Evolutionary conservation across 78 protist species (phyloP), one percentile per base, ranked within the genome.

Genomic region (Goniomonas avonlea): DNA sequence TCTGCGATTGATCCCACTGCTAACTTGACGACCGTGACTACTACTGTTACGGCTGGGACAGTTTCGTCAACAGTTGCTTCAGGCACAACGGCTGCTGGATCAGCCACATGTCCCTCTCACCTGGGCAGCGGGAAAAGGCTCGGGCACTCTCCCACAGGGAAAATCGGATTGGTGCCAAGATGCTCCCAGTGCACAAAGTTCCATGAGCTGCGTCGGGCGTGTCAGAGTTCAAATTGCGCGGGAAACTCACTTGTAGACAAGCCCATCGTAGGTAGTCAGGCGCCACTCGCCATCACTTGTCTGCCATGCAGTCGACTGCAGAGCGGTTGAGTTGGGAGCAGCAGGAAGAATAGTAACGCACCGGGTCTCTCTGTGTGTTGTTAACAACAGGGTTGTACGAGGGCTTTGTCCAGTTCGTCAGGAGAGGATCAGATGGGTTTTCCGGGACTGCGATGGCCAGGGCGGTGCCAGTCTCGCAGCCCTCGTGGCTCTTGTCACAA

Each of bases 281-380:
- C 73, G 47, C 73, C 73, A 65, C 34, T 65, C 73, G 23, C 73
- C 73, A 7, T 13, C 25, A 45, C n/a, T n/a, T 9, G 13, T 9
- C 9, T 9, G 9, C 9, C 8, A 11, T 43, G 50, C 50, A 43
- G n/a, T 11, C 50, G 50, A 43, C 50, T 11, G n/a, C 50, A 43
- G 8, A 15, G n/a, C n/a, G 8, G 8, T 11, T 15, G 50, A 11
- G n/a, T 43, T 8, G 11, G 50, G n/a, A 13, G 0, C 61, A 1
- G 61, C 50, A 32, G 23, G 1, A 15, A 31, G 56, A 45, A 65
- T 0, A 50, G 53, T 50, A 50, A 7, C 11, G 73, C n/a, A n/a
- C 0, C 25, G 73, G 73, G 73, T 65, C 73, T 5, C 73, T 45
- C 73, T 65, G 73, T 50, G 73, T 39, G 31, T 25, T 25, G 25